These are phyloP conservation scores for Gossypium laxum DNA, from an alignment of 441 rosid genomes.

Conservation along the genomic window DNA sequence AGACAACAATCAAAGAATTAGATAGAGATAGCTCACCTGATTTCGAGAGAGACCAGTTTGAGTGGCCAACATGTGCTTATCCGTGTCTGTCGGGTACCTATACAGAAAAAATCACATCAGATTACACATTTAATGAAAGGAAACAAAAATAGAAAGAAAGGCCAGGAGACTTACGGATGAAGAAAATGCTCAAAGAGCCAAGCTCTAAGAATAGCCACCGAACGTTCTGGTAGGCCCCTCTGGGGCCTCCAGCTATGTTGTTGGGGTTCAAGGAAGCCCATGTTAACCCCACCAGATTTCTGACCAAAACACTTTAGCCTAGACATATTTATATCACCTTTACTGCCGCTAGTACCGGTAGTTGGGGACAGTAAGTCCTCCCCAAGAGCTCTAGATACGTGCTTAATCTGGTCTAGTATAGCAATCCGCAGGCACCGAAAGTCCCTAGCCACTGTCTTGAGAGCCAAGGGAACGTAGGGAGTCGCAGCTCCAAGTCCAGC, in stretches of 20 bases:
- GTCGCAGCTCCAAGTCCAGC: constrained; percentile 50
- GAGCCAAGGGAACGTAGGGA: constrained; percentile 41
- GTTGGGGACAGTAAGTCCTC: constrained; percentile 27
- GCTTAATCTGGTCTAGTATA: constrained; percentile 35
- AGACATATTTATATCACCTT: constrained; percentile 20
- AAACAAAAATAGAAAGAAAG: background rate
- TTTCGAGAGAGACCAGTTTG: constrained; percentile 56
- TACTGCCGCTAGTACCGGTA: constrained; percentile 21
- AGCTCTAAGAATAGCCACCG: constrained; percentile 48
- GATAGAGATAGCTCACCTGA: constrained; percentile 33
- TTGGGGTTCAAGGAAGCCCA: constrained; percentile 35
- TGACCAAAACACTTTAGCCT: constrained; percentile 26
- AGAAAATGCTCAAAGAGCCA: constrained; percentile 63
- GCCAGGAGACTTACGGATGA: constrained; percentile 43
- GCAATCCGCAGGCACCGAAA: constrained; percentile 36
- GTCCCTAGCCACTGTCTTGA: constrained; percentile 34
- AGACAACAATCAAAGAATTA: background rate
- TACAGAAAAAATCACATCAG: background rate
- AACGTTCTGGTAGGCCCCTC: constrained; percentile 59
- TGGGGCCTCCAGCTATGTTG: constrained; percentile 57
- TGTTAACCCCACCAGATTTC: constrained; percentile 25
- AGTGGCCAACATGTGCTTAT: constrained; percentile 44
- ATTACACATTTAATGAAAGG: background rate
- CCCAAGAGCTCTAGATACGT: constrained; percentile 27
- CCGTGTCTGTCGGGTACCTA: constrained; percentile 57